Conservation (phyloP, 306 rosid genomes). For the Purshia tridentata region DNA sequence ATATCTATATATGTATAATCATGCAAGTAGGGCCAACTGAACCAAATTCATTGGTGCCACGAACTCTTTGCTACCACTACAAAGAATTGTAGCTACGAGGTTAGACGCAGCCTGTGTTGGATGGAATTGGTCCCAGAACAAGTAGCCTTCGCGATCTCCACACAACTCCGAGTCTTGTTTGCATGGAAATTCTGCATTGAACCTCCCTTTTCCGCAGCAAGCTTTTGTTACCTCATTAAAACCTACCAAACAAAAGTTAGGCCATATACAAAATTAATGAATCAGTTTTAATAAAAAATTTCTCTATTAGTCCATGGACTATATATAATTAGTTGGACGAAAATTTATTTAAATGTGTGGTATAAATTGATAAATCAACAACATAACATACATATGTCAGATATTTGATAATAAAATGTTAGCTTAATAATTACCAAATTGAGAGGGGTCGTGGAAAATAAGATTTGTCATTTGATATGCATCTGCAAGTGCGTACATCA, state of each 20-base stretch:
- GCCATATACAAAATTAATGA: not conserved
- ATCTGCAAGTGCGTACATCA: conserved; percentile 46
- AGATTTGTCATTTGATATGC: conserved; percentile 24
- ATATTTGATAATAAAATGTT: no score
- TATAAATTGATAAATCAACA: not conserved
- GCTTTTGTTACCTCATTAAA: conserved; percentile 34
- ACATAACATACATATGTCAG: not conserved
- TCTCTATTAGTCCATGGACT: no score
- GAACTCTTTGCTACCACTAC: not conserved
- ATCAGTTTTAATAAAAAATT: not conserved
- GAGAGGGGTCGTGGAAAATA: not conserved
- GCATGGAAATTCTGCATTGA: conserved; percentile 36
- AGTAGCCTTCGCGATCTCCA: not conserved
- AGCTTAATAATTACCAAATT: conserved; percentile 25
- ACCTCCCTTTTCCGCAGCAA: conserved; percentile 52
- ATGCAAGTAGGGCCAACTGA: not conserved
- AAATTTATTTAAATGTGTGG: no score
- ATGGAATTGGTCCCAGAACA: conserved; percentile 67
- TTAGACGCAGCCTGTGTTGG: conserved; percentile 35
- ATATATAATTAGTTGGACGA: no score
- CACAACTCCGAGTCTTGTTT: conserved; percentile 24
- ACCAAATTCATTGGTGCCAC: conserved; percentile 41
- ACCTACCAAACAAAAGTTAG: conserved; percentile 26
- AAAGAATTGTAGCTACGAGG: conserved; percentile 22
- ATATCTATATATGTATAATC: no score